These are phyloP conservation scores for Diaporthe longicolla DNA, from an alignment of 2,329 filamentous ascomycete genomes.

Conservation along the genomic window DNA sequence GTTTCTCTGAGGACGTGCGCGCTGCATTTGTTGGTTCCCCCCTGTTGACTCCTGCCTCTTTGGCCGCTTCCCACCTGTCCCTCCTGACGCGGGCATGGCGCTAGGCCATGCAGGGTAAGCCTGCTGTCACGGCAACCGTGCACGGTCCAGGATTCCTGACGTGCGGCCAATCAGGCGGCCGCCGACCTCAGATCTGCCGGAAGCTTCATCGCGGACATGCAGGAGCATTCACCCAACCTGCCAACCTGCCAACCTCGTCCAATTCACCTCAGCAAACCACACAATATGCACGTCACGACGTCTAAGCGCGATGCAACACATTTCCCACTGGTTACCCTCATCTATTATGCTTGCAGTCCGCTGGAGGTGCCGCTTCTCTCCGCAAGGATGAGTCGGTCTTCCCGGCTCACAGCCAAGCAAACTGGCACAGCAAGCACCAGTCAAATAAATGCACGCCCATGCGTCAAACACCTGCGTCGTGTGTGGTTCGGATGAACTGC, in stretches of 20 bases:
- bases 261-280: slow-evolving; percentile 13
- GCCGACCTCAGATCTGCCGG: slow-evolving; percentile 28
- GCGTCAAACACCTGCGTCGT: not conserved
- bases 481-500: slow-evolving; percentile 14
- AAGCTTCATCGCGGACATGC: slow-evolving; percentile 16
- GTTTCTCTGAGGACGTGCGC: slow-evolving; percentile 17
- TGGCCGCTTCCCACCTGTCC: slow-evolving; percentile 17
- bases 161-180: slow-evolving; percentile 24
- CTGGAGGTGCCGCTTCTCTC: not conserved
- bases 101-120: slow-evolving; percentile 43
- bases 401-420: not conserved
- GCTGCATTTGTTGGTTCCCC: slow-evolving; percentile 25
- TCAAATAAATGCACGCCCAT: not conserved
- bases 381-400: not conserved
- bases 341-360: not conserved
- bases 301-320: not conserved
- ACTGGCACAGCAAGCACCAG: not conserved
- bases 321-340: not conserved
- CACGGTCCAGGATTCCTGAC: slow-evolving; percentile 25
- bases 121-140: slow-evolving; percentile 48
- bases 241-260: slow-evolving; percentile 3
- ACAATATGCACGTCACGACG: slow-evolving; percentile 15
- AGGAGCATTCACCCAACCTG: slow-evolving; percentile 10
- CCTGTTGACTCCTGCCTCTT: slow-evolving; percentile 38
- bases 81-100: slow-evolving; percentile 45